These are phyloP conservation scores for Calonectria ilicicola DNA, from an alignment of 2,329 filamentous ascomycete species.

Conservation along the genomic window DNA sequence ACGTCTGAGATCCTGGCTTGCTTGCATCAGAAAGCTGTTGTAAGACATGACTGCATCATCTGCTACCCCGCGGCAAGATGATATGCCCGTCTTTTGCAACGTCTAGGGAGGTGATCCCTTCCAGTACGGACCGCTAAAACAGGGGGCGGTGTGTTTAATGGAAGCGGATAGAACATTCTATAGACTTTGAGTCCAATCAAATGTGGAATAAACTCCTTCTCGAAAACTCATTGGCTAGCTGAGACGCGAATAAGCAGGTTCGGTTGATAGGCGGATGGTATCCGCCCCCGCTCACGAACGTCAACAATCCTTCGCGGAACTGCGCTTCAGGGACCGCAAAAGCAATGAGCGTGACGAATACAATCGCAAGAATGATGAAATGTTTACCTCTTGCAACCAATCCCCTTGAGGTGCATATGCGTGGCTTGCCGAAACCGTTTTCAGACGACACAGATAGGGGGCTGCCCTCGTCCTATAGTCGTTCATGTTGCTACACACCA, in stretches of 20 bases:
- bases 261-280: neutral
- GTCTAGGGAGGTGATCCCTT: neutral
- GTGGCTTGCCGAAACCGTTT: constrained; percentile 2
- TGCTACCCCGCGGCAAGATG: no score
- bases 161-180: constrained; percentile 5
- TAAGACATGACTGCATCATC: neutral
- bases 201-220: neutral
- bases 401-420: neutral
- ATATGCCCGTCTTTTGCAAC: neutral
- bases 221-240: neutral
- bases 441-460: neutral
- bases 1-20: neutral
- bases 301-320: neutral
- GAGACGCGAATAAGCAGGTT: neutral
- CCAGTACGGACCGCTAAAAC: neutral
- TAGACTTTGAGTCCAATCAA: neutral
- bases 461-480: neutral
- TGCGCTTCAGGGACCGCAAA: constrained; percentile 4
- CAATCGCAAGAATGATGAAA: neutral
- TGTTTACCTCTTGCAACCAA: neutral
- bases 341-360: neutral
- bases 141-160: neutral
- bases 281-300: constrained; percentile 5
- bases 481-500: neutral
- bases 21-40: neutral